Base-by-base conservation (phyloP, 306 rosid genomes). In the Vigna angularis region DNA sequence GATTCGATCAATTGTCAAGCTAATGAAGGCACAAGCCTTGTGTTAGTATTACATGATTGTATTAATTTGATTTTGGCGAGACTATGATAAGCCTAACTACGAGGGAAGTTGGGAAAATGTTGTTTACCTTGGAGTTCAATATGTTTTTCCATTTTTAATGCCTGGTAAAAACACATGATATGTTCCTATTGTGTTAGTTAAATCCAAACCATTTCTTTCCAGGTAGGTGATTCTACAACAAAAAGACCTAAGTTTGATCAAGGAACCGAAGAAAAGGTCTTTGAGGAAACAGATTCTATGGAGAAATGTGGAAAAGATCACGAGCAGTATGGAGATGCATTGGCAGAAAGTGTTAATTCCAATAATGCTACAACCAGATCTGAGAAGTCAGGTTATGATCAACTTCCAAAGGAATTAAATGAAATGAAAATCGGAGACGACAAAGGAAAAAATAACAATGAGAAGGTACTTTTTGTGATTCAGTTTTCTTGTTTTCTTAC, bases 401-500 rank as follows among this genome's bases (percentile, higher is more conserved):
- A 89, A 72, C 96, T 90, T 69, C 98, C 97, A 7, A 88, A 84
- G 50, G 96, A 92, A 82, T 72, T 89, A 88, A 79, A 80, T 38
- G 88, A 87, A 77, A 89, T 89, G 96, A 88, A 77, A 88, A 90
- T 94, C 69, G 85, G 70, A 80, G 94, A 94, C 13, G 91, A 87
- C 61, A 91, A 85, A 58, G 61, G 82, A 52, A 84, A 82, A 83
- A 78, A 66, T 78, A 86, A 77, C 73, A 91, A 83, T 52, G 96
- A 89, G 34, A 94, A 91, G 94, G 97, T 94, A 77, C 40, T 65
- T 73, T 3, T 15, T 55, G 20, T 62, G 34, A 13, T 66, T 70
- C 40, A 24, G 58, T 59, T 30, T 24, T 57, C 64, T 40, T 57
- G 3, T 62, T 67, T 77, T 66, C 70, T 5, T 64, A 22, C 58